Evolutionary conservation across 2,329 filamentous ascomycete species (phyloP).

Genomic region (Aspergillus tubingensis): DNA sequence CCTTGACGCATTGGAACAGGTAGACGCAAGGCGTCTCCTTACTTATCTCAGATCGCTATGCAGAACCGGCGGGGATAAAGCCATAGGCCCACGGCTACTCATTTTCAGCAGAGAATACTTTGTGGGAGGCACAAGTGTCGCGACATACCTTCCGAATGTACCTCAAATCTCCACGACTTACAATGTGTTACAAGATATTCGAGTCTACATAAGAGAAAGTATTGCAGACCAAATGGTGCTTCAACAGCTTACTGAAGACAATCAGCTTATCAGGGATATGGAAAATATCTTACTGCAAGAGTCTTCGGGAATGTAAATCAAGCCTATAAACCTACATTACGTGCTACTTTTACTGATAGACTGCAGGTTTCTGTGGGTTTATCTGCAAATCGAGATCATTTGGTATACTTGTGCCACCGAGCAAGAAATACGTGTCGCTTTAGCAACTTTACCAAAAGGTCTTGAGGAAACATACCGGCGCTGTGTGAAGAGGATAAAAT

Average conservation of each 20-base stretch:
- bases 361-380: too few relatives aligned
- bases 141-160: conserved; percentile 17
- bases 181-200: conserved; percentile 23
- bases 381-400: too few relatives aligned
- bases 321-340: too few relatives aligned
- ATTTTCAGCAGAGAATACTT: conserved; percentile 26
- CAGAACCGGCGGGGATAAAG: not conserved
- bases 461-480: too few relatives aligned
- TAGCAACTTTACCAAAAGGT: too few relatives aligned
- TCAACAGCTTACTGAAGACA: conserved; percentile 21
- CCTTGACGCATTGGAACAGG: conserved; percentile 16
- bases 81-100: conserved; percentile 14
- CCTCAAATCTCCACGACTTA: conserved; percentile 21
- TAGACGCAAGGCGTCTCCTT: conserved; percentile 11
- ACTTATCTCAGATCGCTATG: conserved; percentile 2
- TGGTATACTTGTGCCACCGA: too few relatives aligned
- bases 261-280: too few relatives aligned
- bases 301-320: too few relatives aligned
- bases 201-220: conserved; percentile 21
- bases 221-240: conserved; percentile 20
- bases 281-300: too few relatives aligned
- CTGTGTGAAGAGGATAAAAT: too few relatives aligned
- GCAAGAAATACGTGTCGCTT: too few relatives aligned
- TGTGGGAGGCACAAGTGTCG: conserved; percentile 21
- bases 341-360: too few relatives aligned